Base-by-base conservation (phyloP, 805 yeast species). In the Starmerella tilneyi region DNA sequence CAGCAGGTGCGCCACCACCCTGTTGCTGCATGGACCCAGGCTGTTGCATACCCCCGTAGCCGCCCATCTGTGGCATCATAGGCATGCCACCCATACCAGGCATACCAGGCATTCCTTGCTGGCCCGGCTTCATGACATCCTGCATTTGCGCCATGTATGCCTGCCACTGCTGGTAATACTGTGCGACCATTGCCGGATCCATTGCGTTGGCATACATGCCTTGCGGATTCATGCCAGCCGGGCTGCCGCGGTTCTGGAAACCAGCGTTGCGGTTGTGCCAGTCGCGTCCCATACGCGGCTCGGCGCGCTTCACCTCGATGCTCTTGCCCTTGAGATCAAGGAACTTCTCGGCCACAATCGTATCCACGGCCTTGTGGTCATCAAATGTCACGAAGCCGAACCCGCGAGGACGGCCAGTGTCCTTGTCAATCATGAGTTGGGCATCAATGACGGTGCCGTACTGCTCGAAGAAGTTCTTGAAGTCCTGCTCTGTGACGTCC, bases 311-410 rank as follows among this genome's bases (percentile, higher is more conserved):
- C 38, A 69, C 71, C 50, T 69, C 73, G 41, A 67, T 65, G 27
- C 64, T 60, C 60, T 81, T 84, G 39, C 94, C 96, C 59, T 85
- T 86, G 57, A 89, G 78, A 46, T 79, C 77, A 52, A 89, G 74
- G 59, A 78, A 85, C 63, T 81, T 82, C 63, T 81, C 81, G 47
- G 78, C 81, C 45, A 92, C 79, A 45, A 84, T 94, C 55, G 78
- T 73, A 58, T 88, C 96, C 36, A 89, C 96, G 13, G 96, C 96
- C 37, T 81, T 88, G 19, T 94, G 94, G 16, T 94, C 76, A 59
- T 89, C 97, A 65, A 82, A 89, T 12, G 98, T 89, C 52, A 89
- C 86, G 63, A 89, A 89, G 1, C 98, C 98, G 63, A 86, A 89
- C 21, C 98, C 98, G 68, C 97, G 76, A 2, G 96, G 85, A 59